Base-by-base conservation (phyloP, 2,329 filamentous ascomycete genomes). In the Periconia sp. region DNA sequence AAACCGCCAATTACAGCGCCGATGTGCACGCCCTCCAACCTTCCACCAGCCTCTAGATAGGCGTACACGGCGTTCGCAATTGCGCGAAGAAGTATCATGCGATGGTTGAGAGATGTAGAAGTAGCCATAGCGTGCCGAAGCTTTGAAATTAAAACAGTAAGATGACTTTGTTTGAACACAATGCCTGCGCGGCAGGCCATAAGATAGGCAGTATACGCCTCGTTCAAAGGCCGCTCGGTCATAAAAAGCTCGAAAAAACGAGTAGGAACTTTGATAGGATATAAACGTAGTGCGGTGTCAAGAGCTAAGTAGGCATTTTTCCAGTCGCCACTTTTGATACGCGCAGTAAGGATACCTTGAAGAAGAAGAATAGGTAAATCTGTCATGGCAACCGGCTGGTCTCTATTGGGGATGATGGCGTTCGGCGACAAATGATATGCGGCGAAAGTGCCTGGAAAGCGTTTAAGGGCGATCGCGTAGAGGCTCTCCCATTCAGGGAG, bases 291-390 rank as follows among this genome's bases (percentile, higher is more conserved):
- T 2, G 72, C 70, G 10, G 77, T 77, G 60, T 83, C 81, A 2
- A 83, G 66, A 5, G 73, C 76, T 17, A 82, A 69, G 55, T 83
- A 83, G 1, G 80, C 78, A 10, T 71, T 74, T 37, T 67, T 73
- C 69, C 78, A 78, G 48, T 82, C 77, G 17, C 77, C 74, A 31
- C 71, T 62, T 5, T 78, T 60, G 2, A 81, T 55, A 41, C 80
- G 74, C 3, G 80, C 80, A 1, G 72, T 76, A 42, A 77, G 63
- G 43, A 82, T 81, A 6, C 78, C 77, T 56, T 79, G 77, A 2
- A 82, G 65, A 11, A 82, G 66, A 19, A 68, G 63, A 17, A 76
- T 71, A 2, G 76, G 74, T 11, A 80, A 67, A 20, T 73, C 74
- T 17, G 59, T 53, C 40, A 75, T 64, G 20, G 50, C 51, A 13